These are phyloP conservation scores for Capronia epimyces DNA, from an alignment of 2,329 filamentous ascomycete genomes.

Conservation along the genomic window DNA sequence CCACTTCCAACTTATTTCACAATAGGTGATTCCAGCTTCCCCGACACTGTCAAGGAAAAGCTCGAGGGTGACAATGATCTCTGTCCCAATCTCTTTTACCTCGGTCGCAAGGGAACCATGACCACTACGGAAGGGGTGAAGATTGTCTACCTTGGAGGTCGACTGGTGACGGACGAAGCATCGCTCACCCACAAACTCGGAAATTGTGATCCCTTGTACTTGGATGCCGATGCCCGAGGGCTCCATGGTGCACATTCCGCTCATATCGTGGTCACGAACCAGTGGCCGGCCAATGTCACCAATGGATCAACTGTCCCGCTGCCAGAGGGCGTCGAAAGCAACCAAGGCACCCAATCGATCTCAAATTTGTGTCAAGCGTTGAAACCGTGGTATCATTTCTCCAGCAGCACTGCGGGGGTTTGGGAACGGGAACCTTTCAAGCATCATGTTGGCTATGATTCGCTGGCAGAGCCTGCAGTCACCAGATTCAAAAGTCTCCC, in stretches of 20 bases:
- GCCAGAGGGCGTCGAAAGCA: constrained; percentile 45
- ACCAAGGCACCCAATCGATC: constrained; percentile 59
- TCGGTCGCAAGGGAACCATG: constrained; percentile 78
- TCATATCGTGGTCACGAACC: constrained; percentile 79
- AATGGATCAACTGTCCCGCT: constrained; percentile 60
- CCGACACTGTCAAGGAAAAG: constrained; percentile 63
- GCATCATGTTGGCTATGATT: constrained; percentile 36
- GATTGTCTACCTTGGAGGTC: constrained; percentile 80
- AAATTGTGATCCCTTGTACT: constrained; percentile 72
- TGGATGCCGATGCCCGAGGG: constrained; percentile 66
- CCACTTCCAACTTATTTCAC: constrained; percentile 89
- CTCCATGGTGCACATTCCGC: constrained; percentile 70
- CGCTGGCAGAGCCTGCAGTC: constrained; percentile 53
- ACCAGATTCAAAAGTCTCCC: constrained; percentile 91
- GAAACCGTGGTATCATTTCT: constrained; percentile 89
- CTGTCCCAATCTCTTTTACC: constrained; percentile 83
- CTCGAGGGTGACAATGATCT: constrained; percentile 68
- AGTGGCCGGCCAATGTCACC: constrained; percentile 75
- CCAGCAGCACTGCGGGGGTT: constrained; percentile 63
- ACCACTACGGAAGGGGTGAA: constrained; percentile 86
- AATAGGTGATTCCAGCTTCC: constrained; percentile 67
- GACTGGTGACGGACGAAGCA: constrained; percentile 52
- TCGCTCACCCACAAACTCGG: constrained; percentile 62
- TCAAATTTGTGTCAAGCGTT: constrained; percentile 71
- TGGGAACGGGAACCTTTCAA: constrained; percentile 89